Conservation (phyloP, 2,329 filamentous ascomycete species). For the Alternaria sp. region DNA sequence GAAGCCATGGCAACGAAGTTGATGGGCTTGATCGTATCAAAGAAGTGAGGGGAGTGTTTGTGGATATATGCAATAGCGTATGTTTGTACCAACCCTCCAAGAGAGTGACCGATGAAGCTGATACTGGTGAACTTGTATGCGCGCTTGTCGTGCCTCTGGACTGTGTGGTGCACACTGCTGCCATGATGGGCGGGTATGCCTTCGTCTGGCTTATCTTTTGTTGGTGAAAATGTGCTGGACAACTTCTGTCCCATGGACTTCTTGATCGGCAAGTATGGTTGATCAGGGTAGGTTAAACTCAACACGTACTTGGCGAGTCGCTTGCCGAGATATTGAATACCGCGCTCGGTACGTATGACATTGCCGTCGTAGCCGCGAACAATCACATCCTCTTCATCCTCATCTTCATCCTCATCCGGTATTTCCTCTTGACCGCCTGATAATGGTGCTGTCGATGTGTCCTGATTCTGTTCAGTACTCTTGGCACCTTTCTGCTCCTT, state of each 20-base stretch:
- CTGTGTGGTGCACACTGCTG: slow-evolving; percentile 66
- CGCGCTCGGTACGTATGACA: slow-evolving; percentile 87
- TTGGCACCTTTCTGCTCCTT: slow-evolving; percentile 42
- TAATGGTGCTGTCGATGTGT: slow-evolving; percentile 56
- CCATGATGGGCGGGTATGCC: slow-evolving; percentile 65
- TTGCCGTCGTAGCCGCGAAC: slow-evolving; percentile 91
- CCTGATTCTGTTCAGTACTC: slow-evolving; percentile 11
- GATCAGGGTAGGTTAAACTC: slow-evolving; percentile 89
- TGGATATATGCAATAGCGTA: slow-evolving; percentile 97
- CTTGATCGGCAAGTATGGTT: slow-evolving; percentile 79
- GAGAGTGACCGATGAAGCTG: slow-evolving; percentile 90
- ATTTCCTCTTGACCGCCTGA: slow-evolving; percentile 62
- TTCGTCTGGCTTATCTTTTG: slow-evolving; percentile 54
- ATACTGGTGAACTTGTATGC: slow-evolving; percentile 91
- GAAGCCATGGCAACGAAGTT: slow-evolving; percentile 91
- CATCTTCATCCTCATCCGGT: slow-evolving; percentile 59
- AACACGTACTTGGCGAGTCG: slow-evolving; percentile 90
- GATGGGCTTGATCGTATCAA: slow-evolving; percentile 81
- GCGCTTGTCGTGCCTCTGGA: slow-evolving; percentile 58
- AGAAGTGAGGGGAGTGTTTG: slow-evolving; percentile 92
- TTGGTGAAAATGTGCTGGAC: slow-evolving; percentile 57
- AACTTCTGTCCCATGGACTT: slow-evolving; percentile 61
- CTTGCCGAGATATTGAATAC: slow-evolving; percentile 97
- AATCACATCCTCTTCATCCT: slow-evolving; percentile 84
- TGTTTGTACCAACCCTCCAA: slow-evolving; percentile 88